phyloP scores from a whole-genome alignment of 345 rosid species.

The Erodium maritimum region DNA sequence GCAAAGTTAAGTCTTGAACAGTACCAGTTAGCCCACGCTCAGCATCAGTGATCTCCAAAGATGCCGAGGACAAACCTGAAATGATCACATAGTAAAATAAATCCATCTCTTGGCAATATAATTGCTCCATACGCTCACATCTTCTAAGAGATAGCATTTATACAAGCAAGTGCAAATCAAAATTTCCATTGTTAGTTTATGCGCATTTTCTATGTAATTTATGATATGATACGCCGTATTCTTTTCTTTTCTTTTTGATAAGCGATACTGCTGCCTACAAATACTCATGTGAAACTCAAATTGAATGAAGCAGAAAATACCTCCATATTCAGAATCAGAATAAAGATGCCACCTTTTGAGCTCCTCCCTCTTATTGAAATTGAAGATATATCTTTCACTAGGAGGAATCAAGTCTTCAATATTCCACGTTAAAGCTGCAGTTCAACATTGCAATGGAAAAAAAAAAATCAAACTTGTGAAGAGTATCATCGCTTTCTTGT shows the following conservation, averaged over 20 bases:
- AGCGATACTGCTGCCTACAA: neutral
- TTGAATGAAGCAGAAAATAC: slow-evolving; percentile 25
- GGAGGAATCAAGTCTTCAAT: slow-evolving; percentile 82
- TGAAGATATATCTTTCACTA: slow-evolving; percentile 51
- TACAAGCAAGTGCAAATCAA: neutral
- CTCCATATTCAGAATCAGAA: slow-evolving; percentile 92
- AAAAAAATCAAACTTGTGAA: slow-evolving; percentile 1
- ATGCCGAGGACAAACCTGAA: slow-evolving; percentile 79
- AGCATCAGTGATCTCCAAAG: slow-evolving; percentile 43
- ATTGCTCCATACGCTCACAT: neutral
- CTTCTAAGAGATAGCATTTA: neutral
- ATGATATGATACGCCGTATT: neutral
- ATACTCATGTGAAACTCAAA: neutral
- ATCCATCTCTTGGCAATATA: neutral
- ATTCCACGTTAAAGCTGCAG: slow-evolving; percentile 73
- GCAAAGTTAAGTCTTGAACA: slow-evolving; percentile 5
- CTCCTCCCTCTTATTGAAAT: slow-evolving; percentile 66
- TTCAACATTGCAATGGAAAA: slow-evolving; percentile 4
- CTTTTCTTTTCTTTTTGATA: neutral
- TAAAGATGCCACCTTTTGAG: slow-evolving; percentile 80
- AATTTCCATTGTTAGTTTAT: neutral
- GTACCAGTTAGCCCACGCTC: slow-evolving; percentile 33
- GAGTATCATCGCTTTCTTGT: neutral
- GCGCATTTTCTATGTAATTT: neutral
- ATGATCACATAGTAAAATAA: neutral